Evolutionary conservation across 2,329 filamentous ascomycete species (phyloP), one percentile per base, ranked within the genome.

Genomic region (Thelonectria blattea): DNA sequence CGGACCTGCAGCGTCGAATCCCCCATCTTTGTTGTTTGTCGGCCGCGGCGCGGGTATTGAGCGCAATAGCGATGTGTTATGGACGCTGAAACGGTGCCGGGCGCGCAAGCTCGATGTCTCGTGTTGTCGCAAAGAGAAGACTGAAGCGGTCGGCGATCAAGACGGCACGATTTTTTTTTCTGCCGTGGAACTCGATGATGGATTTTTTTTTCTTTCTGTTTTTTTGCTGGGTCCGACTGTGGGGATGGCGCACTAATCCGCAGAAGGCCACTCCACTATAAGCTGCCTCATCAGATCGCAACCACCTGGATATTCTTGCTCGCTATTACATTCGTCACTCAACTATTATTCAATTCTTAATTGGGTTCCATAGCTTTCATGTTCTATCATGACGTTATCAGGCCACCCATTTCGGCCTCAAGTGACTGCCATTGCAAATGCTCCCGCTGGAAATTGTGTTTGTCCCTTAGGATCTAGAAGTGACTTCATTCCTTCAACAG

Each of bases 1-100:
- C 79, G 68, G 74, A 82, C 80, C 78, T 82, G 79, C 67, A 82
- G 72, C 66, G 79, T 78, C 57, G 77, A 74, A 54, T 81, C 79
- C 64, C 75, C 75, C 80, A 82, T 82, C 47, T 58, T 24, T 24
- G n/a, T n/a, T n/a, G n/a, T 24, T 24, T 72, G 58, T 56, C 43
- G 37, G 27, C 27, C 51, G 11, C 51, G 15, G 27, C 8, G 34
- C 34, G 15, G 12, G 15, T 14, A 2, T 37, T 12, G 46, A 43
- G 3, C 7, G 7, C 22, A 7, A 20, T 34, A 17, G 17, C 30
- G 17, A 5, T 18, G 14, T 17, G 18, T 12, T 37, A 37, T 7
- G 34, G 7, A 14, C 3, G 34, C 34, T 37, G 34, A 37, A 37
- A 6, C 45, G 18, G 22, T 32, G 42, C n/a, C 20, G n/a, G 48